Conservation (phyloP, 2,329 filamentous ascomycete species). For the Cladosporium phlei region DNA sequence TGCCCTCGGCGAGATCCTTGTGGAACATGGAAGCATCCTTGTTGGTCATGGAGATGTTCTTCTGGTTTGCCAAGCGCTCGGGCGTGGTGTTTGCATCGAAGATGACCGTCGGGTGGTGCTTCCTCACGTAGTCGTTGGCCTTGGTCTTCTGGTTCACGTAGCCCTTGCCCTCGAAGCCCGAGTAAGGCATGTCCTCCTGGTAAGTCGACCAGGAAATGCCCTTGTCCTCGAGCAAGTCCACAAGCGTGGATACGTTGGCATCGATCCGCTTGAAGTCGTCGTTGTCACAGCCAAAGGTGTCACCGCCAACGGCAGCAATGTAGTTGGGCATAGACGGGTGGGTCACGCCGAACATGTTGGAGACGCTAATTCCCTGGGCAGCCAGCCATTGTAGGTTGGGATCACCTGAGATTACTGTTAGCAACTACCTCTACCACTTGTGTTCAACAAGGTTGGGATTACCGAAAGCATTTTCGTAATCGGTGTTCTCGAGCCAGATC, state of each 20-base stretch:
- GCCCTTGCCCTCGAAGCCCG: slow-evolving; percentile 62
- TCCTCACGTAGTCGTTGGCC: slow-evolving; percentile 73
- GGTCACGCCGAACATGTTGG: slow-evolving; percentile 48
- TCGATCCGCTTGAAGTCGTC: slow-evolving; percentile 55
- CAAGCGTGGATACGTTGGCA: slow-evolving; percentile 37
- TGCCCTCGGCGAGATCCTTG: slow-evolving; percentile 58
- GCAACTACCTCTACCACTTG: too few species aligned
- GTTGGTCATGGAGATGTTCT: slow-evolving; percentile 68
- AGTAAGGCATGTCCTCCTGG: slow-evolving; percentile 72
- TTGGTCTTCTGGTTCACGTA: slow-evolving; percentile 62
- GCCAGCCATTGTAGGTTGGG: slow-evolving; percentile 57
- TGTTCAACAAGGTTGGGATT: too few species aligned
- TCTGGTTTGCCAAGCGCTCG: slow-evolving; percentile 62
- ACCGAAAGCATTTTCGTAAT: slow-evolving; percentile 58
- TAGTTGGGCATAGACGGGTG: slow-evolving; percentile 71
- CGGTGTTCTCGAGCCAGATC: slow-evolving; percentile 75
- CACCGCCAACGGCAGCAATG: slow-evolving; percentile 61
- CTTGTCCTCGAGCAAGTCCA: slow-evolving; percentile 41
- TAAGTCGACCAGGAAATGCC: slow-evolving; percentile 55
- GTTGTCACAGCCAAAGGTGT: slow-evolving; percentile 68
- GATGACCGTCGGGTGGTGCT: slow-evolving; percentile 66
- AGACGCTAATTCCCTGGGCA: slow-evolving; percentile 53
- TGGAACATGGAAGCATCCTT: slow-evolving; percentile 58
- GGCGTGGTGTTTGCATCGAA: slow-evolving; percentile 59
- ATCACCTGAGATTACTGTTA: too few species aligned